These are phyloP conservation scores for Saturnispora silvae DNA, from an alignment of 805 yeast species.

Conservation along the genomic window DNA sequence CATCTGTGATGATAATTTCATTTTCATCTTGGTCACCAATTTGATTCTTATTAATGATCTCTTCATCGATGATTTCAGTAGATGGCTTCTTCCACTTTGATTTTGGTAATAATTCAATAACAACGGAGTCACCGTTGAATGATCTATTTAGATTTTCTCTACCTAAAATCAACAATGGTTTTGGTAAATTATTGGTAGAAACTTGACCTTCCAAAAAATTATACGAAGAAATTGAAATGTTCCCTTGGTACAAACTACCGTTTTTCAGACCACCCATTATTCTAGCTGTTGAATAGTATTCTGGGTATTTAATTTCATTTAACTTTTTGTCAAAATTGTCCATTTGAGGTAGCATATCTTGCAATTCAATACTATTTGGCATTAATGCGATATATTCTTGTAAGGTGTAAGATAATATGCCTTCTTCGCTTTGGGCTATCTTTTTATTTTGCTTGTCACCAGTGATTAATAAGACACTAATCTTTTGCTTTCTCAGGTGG, in stretches of 20 bases:
- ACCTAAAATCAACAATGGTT: slow-evolving; percentile 76
- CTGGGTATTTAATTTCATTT: slow-evolving; percentile 55
- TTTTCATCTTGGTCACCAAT: slow-evolving; percentile 45
- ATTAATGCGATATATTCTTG: slow-evolving; percentile 61
- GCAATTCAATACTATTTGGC: slow-evolving; percentile 62
- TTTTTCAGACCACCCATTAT: slow-evolving; percentile 83
- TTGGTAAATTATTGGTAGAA: slow-evolving; percentile 57
- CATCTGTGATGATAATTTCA: slow-evolving; percentile 45
- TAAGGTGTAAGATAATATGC: slow-evolving; percentile 44
- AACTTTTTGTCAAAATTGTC: slow-evolving; percentile 29
- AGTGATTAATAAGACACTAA: slow-evolving; percentile 53
- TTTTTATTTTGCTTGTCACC: slow-evolving; percentile 62
- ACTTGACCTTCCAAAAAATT: slow-evolving; percentile 85
- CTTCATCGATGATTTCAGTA: slow-evolving; percentile 68
- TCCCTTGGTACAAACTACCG: slow-evolving; percentile 83
- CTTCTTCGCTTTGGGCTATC: slow-evolving; percentile 45
- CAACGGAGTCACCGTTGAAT: slow-evolving; percentile 85
- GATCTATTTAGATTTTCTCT: slow-evolving; percentile 80
- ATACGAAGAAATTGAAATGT: slow-evolving; percentile 68
- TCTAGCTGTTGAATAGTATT: slow-evolving; percentile 70
- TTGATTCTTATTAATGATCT: slow-evolving; percentile 46
- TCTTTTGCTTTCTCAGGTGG: slow-evolving; percentile 42
- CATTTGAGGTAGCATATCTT: slow-evolving; percentile 64
- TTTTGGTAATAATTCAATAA: slow-evolving; percentile 80
- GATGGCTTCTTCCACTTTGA: slow-evolving; percentile 84